Evolutionary conservation across 345 rosid species (phyloP).

Genomic region (Firmiana major): DNA sequence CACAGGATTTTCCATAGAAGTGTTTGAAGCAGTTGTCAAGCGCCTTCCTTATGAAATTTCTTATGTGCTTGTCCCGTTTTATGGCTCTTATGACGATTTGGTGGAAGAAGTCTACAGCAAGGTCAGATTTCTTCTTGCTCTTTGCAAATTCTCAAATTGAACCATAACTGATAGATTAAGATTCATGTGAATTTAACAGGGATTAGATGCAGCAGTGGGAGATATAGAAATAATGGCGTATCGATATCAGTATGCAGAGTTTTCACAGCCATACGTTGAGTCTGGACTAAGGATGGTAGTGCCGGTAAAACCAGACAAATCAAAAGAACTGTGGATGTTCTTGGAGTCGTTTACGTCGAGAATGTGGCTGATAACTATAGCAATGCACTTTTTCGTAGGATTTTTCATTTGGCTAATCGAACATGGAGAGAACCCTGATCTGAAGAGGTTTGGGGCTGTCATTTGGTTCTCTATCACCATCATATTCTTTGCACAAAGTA

Average conservation of each 20-base stretch:
- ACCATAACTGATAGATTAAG: not conserved
- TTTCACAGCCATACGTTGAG: constrained; percentile 32
- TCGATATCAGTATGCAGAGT: constrained; percentile 21
- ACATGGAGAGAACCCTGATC: constrained; percentile 18
- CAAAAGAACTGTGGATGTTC: constrained; percentile 27
- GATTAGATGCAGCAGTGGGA: constrained; percentile 32
- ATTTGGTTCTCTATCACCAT: constrained; percentile 26
- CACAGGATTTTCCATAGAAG: constrained; percentile 32
- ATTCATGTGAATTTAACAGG: constrained; percentile 13
- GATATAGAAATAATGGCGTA: constrained; percentile 26
- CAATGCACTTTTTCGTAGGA: constrained; percentile 26
- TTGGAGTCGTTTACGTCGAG: constrained; percentile 19
- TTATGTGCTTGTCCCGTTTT: constrained; percentile 22
- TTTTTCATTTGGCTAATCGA: constrained; percentile 30
- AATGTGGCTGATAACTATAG: constrained; percentile 25
- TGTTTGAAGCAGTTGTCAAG: constrained; percentile 23
- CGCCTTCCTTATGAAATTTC: constrained; percentile 22
- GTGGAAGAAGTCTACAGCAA: constrained; percentile 21
- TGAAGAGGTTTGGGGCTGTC: constrained; percentile 22
- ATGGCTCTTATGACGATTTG: constrained; percentile 30
- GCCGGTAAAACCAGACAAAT: constrained; percentile 13
- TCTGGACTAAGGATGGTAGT: constrained; percentile 33
- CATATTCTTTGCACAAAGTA: constrained; percentile 27
- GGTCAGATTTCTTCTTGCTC: constrained; percentile 17
- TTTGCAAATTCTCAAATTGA: not conserved